Evolutionary conservation across 2,329 filamentous ascomycete genomes (phyloP).

Genomic region (Fusarium hostae): DNA sequence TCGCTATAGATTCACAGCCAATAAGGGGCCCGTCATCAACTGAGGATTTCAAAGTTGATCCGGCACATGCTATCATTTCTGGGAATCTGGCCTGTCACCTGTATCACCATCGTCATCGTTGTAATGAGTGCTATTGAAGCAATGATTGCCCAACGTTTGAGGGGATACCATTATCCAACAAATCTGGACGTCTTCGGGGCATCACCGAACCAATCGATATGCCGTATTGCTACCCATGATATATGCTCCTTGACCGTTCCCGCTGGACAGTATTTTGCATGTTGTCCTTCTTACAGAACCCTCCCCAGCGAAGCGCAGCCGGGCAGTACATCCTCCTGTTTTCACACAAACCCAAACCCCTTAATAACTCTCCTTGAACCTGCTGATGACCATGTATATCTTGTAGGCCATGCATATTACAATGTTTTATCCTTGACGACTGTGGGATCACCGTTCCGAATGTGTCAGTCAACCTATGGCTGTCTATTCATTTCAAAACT

Average conservation of each 20-base stretch:
- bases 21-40: not conserved
- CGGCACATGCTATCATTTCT: constrained; percentile 8
- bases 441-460: not conserved
- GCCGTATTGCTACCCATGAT: not conserved
- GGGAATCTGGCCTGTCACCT: constrained; percentile 14
- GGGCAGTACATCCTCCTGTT: not conserved
- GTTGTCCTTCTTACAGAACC: too few relatives aligned
- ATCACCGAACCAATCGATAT: constrained; percentile 10
- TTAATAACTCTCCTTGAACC: not conserved
- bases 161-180: not conserved
- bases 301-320: not conserved
- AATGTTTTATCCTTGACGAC: not conserved
- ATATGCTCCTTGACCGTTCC: not conserved
- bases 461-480: too few relatives aligned
- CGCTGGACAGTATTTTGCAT: too few relatives aligned
- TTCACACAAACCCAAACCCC: not conserved
- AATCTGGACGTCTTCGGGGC: constrained; percentile 1
- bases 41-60: not conserved
- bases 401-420: not conserved
- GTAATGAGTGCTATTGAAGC: not conserved
- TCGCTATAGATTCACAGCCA: not conserved
- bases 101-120: not conserved
- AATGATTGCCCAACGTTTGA: not conserved
- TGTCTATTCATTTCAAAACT: not conserved
- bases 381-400: not conserved